phyloP scores from a whole-genome alignment of 1,139 yeast genomes.

The Yamadazyma diospyri region DNA sequence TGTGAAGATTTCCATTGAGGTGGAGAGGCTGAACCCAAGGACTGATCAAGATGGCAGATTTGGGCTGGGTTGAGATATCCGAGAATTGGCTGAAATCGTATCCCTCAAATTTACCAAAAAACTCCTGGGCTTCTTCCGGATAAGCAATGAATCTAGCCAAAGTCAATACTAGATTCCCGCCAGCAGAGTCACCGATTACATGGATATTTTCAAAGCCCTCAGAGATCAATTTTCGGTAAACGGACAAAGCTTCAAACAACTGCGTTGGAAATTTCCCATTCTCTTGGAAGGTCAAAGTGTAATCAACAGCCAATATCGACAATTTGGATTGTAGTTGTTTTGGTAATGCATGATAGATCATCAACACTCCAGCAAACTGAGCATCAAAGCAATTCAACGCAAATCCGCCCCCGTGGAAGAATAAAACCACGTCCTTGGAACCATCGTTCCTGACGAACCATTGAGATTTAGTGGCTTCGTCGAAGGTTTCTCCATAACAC shows the following conservation, averaged over 20 bases:
- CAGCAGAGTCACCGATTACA: constrained; percentile 47
- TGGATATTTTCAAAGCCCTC: constrained; percentile 30
- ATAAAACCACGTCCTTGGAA: constrained; percentile 15
- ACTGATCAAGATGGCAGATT: constrained; percentile 31
- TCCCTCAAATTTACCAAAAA: constrained; percentile 16
- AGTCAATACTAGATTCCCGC: constrained; percentile 37
- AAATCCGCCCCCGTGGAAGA: constrained; percentile 44
- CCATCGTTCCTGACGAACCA: constrained; percentile 28
- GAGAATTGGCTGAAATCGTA: constrained; percentile 13
- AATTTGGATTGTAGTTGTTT: constrained; percentile 14
- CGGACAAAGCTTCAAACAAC: constrained; percentile 29
- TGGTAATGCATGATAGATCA: constrained; percentile 23
- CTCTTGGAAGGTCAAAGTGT: constrained; percentile 29
- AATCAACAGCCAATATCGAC: constrained; percentile 34
- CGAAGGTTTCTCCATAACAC: constrained; percentile 25
- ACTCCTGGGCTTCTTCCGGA: constrained; percentile 25
- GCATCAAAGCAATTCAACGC: constrained; percentile 27
- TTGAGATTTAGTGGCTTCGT: constrained; percentile 18
- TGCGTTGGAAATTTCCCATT: constrained; percentile 35
- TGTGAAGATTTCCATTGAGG: constrained; percentile 17
- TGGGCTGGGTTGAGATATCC: constrained; percentile 22
- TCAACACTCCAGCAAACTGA: constrained; percentile 24
- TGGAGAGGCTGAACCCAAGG: constrained; percentile 41
- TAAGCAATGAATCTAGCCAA: constrained; percentile 32
- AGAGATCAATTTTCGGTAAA: constrained; percentile 24